A percentile compares a stretch with the other conserved stretches of the same genome.
These are phyloP conservation scores for Coemansia sp. DNA, from an alignment of 371 early-diverging fungal species.

Conservation along the genomic window DNA sequence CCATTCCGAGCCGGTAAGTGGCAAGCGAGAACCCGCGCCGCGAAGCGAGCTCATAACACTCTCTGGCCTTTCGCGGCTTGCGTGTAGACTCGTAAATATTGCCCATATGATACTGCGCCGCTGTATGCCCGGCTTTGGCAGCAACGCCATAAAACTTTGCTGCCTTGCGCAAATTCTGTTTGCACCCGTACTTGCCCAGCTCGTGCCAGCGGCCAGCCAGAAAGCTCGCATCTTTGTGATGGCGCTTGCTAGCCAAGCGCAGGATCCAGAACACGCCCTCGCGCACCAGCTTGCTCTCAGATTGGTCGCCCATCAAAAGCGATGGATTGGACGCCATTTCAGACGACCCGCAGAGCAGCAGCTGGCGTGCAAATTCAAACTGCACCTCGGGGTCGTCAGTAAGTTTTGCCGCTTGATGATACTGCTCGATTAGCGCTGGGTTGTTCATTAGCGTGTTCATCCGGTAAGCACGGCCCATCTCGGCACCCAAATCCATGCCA, in stretches of 20 bases:
- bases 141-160: slow-evolving; percentile 31
- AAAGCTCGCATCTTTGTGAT: slow-evolving; percentile 37
- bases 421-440: slow-evolving; percentile 49
- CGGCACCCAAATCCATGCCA: slow-evolving; percentile 39
- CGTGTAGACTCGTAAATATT: slow-evolving; percentile 26
- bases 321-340: slow-evolving; percentile 32
- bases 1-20: slow-evolving; percentile 47
- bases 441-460: slow-evolving; percentile 48
- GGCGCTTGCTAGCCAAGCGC: slow-evolving; percentile 39
- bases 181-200: slow-evolving; percentile 48
- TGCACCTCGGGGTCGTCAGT: slow-evolving; percentile 63
- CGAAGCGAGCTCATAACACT: slow-evolving; percentile 43
- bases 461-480: slow-evolving; percentile 47
- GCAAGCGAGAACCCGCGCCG: slow-evolving; percentile 43
- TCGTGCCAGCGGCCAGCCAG: slow-evolving; percentile 49
- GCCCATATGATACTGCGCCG: slow-evolving; percentile 43
- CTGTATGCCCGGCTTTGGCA: slow-evolving; percentile 29
- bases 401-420: slow-evolving; percentile 65
- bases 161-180: slow-evolving; percentile 33
- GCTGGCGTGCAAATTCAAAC: slow-evolving; percentile 63
- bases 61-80: slow-evolving; percentile 35
- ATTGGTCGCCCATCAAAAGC: slow-evolving; percentile 14
- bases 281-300: slow-evolving; percentile 41
- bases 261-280: slow-evolving; percentile 50
- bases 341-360: slow-evolving; percentile 44